Conservation (phyloP, 2,329 filamentous ascomycete species). For the Fusarium globosum region DNA sequence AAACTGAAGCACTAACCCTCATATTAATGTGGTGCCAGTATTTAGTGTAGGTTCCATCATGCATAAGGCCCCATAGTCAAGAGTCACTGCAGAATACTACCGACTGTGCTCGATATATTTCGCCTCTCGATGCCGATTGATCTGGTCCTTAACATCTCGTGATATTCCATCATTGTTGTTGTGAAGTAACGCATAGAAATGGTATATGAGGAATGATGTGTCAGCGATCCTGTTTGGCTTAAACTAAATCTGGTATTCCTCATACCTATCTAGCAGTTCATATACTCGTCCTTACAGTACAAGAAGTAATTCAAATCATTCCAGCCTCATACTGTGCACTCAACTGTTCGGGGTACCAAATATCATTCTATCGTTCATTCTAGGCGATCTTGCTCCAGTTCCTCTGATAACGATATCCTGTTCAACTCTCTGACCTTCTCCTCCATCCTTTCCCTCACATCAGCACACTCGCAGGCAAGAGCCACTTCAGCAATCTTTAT, state of each 20-base stretch:
- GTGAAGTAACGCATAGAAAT: not conserved
- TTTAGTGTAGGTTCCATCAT: not conserved
- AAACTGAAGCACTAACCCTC: not conserved
- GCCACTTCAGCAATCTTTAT: not conserved
- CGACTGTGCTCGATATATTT: not conserved
- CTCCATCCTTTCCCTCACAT: not conserved
- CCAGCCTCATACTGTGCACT: accelerated
- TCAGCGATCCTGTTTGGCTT: too few relatives aligned
- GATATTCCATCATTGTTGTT: too few relatives aligned
- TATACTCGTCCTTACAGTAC: not conserved
- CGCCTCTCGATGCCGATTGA: not conserved
- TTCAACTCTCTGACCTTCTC: not conserved
- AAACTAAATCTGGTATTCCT: not conserved
- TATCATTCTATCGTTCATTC: too few relatives aligned
- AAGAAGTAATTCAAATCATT: not conserved
- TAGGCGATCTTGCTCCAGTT: not conserved
- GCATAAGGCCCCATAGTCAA: not conserved
- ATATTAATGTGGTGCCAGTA: not conserved
- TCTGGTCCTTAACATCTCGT: not conserved
- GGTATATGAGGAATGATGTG: not conserved
- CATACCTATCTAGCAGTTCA: not conserved
- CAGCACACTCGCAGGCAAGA: not conserved
- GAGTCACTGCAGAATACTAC: not conserved
- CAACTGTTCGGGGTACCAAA: not conserved
- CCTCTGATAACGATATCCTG: not conserved